Conservation (phyloP, 2,329 filamentous ascomycete species). For the Trichoderma breve region DNA sequence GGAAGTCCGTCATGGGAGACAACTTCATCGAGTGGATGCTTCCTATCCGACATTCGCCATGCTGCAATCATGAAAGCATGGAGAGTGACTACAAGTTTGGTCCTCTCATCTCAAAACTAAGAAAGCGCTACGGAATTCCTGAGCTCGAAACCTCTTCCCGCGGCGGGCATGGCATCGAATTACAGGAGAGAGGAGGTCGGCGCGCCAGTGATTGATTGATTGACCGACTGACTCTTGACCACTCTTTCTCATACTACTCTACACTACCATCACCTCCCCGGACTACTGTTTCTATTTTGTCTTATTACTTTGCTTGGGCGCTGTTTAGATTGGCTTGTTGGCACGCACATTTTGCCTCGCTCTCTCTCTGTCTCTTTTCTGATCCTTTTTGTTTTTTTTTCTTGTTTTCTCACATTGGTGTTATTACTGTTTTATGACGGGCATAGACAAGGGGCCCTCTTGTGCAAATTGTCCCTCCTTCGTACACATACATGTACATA, state of each 20-base stretch:
- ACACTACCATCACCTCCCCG: not conserved
- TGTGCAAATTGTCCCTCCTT: not conserved
- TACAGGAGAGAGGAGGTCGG: slow-evolving; percentile 10
- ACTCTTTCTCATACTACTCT: not conserved
- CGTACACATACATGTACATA: not conserved
- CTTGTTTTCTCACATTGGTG: not conserved
- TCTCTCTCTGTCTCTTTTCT: not conserved
- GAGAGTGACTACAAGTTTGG: slow-evolving; percentile 69
- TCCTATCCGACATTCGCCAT: slow-evolving; percentile 73
- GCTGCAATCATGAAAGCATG: slow-evolving; percentile 62
- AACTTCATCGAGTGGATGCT: slow-evolving; percentile 74
- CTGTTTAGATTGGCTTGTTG: not conserved
- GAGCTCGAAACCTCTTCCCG: slow-evolving; percentile 6
- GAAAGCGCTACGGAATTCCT: slow-evolving; percentile 37
- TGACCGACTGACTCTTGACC: not conserved
- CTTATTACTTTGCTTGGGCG: not conserved
- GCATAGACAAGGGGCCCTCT: not conserved
- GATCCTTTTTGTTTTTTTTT: not conserved
- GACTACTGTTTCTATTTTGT: not conserved
- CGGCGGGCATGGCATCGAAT: slow-evolving; percentile 10
- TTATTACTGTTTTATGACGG: not conserved
- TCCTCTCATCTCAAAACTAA: slow-evolving; percentile 56
- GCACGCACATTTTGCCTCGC: not conserved
- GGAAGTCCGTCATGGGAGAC: slow-evolving; percentile 76
- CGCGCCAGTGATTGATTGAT: not conserved